phyloP scores from a whole-genome alignment of 208 protist genomes.

The Kentomonas sorsogonicus region DNA sequence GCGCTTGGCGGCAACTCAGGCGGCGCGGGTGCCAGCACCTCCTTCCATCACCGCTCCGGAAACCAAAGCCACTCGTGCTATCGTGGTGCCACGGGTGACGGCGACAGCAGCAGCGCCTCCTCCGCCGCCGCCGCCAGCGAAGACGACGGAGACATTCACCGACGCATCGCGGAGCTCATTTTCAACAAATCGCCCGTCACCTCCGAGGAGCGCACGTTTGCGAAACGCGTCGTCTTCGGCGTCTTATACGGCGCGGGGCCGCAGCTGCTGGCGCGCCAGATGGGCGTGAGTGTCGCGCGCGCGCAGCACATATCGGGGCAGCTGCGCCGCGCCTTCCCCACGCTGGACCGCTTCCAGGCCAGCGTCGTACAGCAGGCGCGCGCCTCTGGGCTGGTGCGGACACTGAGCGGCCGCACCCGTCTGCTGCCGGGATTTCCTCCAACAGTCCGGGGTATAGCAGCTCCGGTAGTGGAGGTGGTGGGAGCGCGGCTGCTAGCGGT shows the following conservation, averaged over 20 bases:
- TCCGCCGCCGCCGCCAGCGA: no score
- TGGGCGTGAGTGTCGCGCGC: conserved; percentile 55
- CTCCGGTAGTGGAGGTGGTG: no score
- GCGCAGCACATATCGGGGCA: conserved; percentile 49
- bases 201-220: conserved; percentile 57
- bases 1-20: no score
- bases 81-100: no score
- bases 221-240: conserved; percentile 87
- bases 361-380: conserved; percentile 62
- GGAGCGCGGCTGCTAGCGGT: no score
- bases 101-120: no score
- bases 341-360: conserved; percentile 57
- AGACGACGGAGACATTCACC: conserved; percentile 90
- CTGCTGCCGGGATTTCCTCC: conserved; percentile 64
- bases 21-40: no score
- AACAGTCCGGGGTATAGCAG: conserved; percentile 42
- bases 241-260: conserved; percentile 80
- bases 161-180: conserved; percentile 60
- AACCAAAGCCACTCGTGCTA: no score
- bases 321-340: conserved; percentile 57
- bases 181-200: conserved; percentile 68
- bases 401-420: conserved; percentile 70
- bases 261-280: conserved; percentile 61
- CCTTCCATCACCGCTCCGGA: no score
- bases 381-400: conserved; percentile 70